A percentile compares a stretch with the other conserved stretches of the same genome.
These are phyloP conservation scores for Fagus sylvatica DNA, from an alignment of 306 rosid genomes.

Conservation along the genomic window DNA sequence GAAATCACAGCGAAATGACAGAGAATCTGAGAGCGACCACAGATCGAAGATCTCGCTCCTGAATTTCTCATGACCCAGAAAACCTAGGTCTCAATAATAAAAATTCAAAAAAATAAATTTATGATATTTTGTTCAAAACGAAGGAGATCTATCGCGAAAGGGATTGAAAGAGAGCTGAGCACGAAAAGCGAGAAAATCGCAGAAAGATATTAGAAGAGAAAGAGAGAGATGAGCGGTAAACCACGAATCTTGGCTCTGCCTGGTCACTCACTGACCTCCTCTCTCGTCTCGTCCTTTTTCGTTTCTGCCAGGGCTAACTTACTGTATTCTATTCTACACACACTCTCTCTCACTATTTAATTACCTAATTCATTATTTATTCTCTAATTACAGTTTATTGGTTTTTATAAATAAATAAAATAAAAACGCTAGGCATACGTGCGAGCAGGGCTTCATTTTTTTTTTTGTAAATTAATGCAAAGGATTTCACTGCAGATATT, in stretches of 20 bases:
- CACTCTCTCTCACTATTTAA: too few relatives aligned
- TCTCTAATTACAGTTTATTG: too few relatives aligned
- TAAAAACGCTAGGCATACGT: too few relatives aligned
- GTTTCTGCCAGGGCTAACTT: neutral
- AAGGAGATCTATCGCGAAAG: constrained; percentile 14
- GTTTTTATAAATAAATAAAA: too few relatives aligned
- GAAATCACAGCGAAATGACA: constrained; percentile 28
- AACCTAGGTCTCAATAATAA: constrained; percentile 8
- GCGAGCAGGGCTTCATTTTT: too few relatives aligned
- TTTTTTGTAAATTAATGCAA: too few relatives aligned
- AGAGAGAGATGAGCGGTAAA: constrained; percentile 40
- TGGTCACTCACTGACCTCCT: constrained; percentile 13
- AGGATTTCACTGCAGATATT: too few relatives aligned
- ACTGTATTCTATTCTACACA: too few relatives aligned
- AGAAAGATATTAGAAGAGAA: constrained; percentile 13
- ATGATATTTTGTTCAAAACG: neutral
- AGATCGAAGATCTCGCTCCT: constrained; percentile 23
- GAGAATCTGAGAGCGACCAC: constrained; percentile 15
- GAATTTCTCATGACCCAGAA: constrained; percentile 12
- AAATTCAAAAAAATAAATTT: neutral
- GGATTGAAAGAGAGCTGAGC: neutral
- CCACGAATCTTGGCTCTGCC: constrained; percentile 36
- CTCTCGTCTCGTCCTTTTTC: neutral
- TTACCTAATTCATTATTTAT: too few relatives aligned
- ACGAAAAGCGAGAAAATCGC: constrained; percentile 24